phyloP scores from a whole-genome alignment of 148 eudicot genomes.

The Rhododendron simsii region DNA sequence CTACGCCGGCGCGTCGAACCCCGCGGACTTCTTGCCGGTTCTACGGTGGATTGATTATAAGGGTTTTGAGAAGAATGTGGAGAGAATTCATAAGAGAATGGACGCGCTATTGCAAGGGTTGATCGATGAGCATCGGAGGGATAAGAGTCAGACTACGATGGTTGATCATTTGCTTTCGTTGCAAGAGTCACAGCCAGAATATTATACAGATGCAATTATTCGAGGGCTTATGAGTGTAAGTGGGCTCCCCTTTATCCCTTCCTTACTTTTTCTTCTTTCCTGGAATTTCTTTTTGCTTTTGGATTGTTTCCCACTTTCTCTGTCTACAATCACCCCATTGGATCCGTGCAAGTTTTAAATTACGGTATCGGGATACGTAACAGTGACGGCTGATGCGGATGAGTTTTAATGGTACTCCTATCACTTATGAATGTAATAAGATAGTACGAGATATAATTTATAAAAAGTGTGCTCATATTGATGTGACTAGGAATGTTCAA shows the following conservation, averaged over 20 bases:
- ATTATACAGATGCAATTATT: neutral
- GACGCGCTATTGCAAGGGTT: neutral
- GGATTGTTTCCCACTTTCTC: neutral
- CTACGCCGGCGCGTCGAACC: neutral
- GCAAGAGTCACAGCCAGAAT: neutral
- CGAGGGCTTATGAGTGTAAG: neutral
- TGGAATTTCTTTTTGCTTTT: neutral
- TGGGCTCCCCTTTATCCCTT: neutral
- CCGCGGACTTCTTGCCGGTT: neutral
- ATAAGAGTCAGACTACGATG: neutral
- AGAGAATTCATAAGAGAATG: neutral
- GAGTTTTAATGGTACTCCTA: too few species aligned
- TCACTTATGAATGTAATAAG: too few species aligned
- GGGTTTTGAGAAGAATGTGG: neutral
- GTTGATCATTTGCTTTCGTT: neutral
- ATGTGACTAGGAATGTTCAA: too few species aligned
- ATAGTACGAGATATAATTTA: too few species aligned
- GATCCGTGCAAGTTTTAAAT: too few species aligned
- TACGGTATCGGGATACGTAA: too few species aligned
- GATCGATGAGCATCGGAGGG: neutral
- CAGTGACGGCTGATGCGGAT: too few species aligned
- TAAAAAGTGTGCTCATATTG: too few species aligned
- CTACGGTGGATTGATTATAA: neutral
- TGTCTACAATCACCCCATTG: too few species aligned
- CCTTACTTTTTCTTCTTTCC: neutral